Evolutionary conservation across 2,329 filamentous ascomycete species (phyloP).

Genomic region (Cladosporium sp.): DNA sequence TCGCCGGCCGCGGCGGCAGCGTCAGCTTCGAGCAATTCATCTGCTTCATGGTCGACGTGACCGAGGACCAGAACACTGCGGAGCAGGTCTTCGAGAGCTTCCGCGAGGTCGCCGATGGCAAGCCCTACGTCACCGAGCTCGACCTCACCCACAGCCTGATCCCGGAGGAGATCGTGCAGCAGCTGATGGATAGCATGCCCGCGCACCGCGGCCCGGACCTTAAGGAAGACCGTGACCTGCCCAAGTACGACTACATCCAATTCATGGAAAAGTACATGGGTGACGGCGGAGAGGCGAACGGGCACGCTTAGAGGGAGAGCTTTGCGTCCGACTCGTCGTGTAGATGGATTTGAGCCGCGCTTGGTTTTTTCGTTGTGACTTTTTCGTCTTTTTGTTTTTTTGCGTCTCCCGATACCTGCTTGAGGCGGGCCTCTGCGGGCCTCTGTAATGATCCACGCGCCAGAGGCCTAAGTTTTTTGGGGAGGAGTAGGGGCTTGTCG

Average conservation of each 20-base stretch:
- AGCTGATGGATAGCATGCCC: conserved; percentile 82
- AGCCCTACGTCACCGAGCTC: conserved; percentile 97
- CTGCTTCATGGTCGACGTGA: conserved; percentile 98
- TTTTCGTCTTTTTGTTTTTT: background rate
- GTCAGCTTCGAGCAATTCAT: conserved; percentile 99
- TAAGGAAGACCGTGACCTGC: conserved; percentile 72
- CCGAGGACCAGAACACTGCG: conserved; percentile 96
- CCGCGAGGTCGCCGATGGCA: conserved; percentile 93
- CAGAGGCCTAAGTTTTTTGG: background rate
- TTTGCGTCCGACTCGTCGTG: background rate
- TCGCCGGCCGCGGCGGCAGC: conserved; percentile 58
- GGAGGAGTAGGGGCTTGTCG: background rate
- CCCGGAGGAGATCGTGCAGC: conserved; percentile 93
- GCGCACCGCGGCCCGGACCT: conserved; percentile 76
- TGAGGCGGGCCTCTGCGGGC: too few species aligned
- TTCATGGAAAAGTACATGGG: conserved; percentile 76
- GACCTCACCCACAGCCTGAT: conserved; percentile 92
- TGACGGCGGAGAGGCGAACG: conserved; percentile 6
- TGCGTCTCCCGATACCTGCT: too few species aligned
- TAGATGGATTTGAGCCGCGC: too few species aligned
- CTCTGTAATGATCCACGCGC: too few species aligned
- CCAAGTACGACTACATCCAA: conserved; percentile 91
- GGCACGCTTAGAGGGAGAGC: conserved; percentile 2
- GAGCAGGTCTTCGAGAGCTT: conserved; percentile 99
- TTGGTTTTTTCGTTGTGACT: background rate